Evolutionary conservation across 495 filamentous ascomycete species (phyloP), one percentile per base, ranked within the genome.

Genomic region (Xylaria sp.): DNA sequence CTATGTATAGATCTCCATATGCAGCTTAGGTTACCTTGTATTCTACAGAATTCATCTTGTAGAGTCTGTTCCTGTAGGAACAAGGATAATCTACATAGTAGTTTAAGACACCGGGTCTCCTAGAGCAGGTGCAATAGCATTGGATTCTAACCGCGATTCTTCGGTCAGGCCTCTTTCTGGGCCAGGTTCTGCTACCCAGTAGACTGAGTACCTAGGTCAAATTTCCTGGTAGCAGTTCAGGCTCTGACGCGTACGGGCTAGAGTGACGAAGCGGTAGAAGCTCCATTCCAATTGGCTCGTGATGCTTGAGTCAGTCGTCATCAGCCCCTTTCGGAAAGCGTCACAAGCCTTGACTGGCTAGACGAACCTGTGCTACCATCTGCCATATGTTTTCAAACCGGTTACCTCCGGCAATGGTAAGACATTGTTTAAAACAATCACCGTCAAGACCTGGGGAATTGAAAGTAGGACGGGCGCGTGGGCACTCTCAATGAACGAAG

Each of bases 241-340:
- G 29, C 58, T 1, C 40, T 21, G 35, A 61, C 19, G 12, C n/a
- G 9, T 8, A 43, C 19, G 21, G n/a, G 50, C 26, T 55, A 29
- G 14, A 15, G 52, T 31, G 37, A n/a, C 21, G 7, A 62, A 29
- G 59, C 59, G 59, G 35, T 62, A 41, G n/a, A 40, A 43, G 37
- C 21, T 62, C 21, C 24, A 17, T 29, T 62, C 17, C 37, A n/a
- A 62, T 62, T 62, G 59, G 59, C 29, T 29, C 35, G 58, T 8
- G 29, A 58, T 35, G 29, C 57, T 37, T 37, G 33, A 59, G 31
- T 59, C 24, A 11, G 3, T 15, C 57, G 57, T 59, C 57, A 21
- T 59, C 57, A 58, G 33, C 55, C 57, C 33, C 21, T 40, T 62
- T 62, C 29, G 59, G 35, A 7, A 62, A 61, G 7, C 59, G 5